Evolutionary conservation across 2,329 filamentous ascomycete genomes (phyloP).

Genomic region (Fusarium buharicum): DNA sequence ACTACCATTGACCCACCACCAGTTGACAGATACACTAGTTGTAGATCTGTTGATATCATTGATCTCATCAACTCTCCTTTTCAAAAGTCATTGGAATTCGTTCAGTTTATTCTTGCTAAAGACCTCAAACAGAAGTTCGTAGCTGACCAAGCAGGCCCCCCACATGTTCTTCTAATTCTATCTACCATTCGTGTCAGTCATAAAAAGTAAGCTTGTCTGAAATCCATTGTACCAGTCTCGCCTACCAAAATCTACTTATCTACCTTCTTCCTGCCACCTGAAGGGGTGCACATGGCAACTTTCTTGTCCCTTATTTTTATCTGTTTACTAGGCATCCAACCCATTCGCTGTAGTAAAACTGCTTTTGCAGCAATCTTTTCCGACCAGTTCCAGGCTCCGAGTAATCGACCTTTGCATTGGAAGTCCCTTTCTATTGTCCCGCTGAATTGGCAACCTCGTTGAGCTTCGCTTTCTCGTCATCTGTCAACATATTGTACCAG

Average conservation of each 20-base stretch:
- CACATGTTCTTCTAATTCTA: slow-evolving; percentile 35
- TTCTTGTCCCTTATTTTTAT: background rate
- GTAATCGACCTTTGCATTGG: background rate
- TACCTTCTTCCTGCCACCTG: slow-evolving; percentile 23
- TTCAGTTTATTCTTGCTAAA: background rate
- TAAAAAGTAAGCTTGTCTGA: slow-evolving; percentile 23
- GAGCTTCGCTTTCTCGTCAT: slow-evolving; percentile 66
- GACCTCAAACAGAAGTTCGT: background rate
- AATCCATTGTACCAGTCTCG: background rate
- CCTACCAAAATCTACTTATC: slow-evolving; percentile 15
- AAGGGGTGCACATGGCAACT: background rate
- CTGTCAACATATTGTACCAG: slow-evolving; percentile 66
- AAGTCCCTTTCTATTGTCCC: slow-evolving; percentile 42
- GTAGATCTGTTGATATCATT: background rate
- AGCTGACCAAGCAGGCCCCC: slow-evolving; percentile 8
- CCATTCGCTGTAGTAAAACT: background rate
- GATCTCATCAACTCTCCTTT: too few species aligned
- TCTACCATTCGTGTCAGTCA: slow-evolving; percentile 39
- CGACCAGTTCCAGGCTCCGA: slow-evolving; percentile 13
- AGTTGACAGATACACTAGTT: background rate
- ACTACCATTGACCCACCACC: background rate
- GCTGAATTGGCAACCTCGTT: slow-evolving; percentile 60
- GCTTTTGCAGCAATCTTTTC: slow-evolving; percentile 18
- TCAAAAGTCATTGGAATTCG: too few species aligned
- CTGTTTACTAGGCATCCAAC: background rate